A percentile compares a stretch with the other conserved stretches of the same genome.
These are phyloP conservation scores for Grosmannia serpens DNA, from an alignment of 2,329 filamentous ascomycete species.

Conservation along the genomic window DNA sequence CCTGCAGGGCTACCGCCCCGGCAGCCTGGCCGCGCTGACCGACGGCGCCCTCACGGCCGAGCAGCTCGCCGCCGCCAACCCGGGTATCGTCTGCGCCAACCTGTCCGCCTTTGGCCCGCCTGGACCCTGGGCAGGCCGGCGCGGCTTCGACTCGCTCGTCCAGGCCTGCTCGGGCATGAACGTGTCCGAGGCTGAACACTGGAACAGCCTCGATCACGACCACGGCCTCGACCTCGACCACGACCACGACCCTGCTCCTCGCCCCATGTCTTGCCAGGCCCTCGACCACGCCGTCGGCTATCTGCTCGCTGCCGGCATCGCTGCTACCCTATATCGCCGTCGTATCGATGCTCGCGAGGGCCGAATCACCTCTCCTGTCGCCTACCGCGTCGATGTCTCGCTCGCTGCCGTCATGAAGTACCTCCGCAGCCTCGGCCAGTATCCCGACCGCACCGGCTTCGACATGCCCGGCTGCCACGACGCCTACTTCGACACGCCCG, in stretches of 20 bases:
- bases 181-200: neutral
- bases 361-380: slow-evolving; percentile 5
- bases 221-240: slow-evolving; percentile 42
- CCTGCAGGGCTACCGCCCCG: slow-evolving; percentile 38
- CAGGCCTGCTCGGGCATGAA: slow-evolving; percentile 4
- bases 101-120: slow-evolving; percentile 39
- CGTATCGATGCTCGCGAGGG: slow-evolving; percentile 27
- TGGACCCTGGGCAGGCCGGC: slow-evolving; percentile 17
- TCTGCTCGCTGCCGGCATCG: slow-evolving; percentile 40
- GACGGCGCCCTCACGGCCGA: neutral
- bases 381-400: slow-evolving; percentile 41
- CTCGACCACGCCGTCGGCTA: slow-evolving; percentile 43
- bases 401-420: slow-evolving; percentile 45
- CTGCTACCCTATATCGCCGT: slow-evolving; percentile 37
- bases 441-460: slow-evolving; percentile 31
- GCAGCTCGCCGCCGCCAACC: slow-evolving; percentile 17
- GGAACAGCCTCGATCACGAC: slow-evolving; percentile 35
- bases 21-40: slow-evolving; percentile 5
- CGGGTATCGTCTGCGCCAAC: slow-evolving; percentile 36
- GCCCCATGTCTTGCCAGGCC: neutral
- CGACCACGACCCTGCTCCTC: slow-evolving; percentile 15
- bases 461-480: slow-evolving; percentile 10
- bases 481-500: slow-evolving; percentile 18
- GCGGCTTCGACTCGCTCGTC: slow-evolving; percentile 2
- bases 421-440: slow-evolving; percentile 41